Evolutionary conservation across 306 rosid genomes (phyloP), one percentile per base, ranked within the genome.

Genomic region (Phaseolus lunatus): DNA sequence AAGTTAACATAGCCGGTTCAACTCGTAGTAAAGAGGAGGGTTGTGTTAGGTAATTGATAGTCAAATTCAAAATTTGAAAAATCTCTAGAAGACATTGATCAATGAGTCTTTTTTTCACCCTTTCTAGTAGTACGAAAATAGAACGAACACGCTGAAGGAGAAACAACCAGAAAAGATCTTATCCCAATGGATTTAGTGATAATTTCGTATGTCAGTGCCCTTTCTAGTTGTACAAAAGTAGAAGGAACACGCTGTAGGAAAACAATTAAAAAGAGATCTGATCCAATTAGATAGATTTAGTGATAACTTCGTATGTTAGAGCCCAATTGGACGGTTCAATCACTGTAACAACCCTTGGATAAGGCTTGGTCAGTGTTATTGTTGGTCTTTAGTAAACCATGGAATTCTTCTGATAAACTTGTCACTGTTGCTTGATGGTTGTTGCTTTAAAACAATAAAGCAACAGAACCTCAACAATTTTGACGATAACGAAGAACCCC

Each of bases 401-500:
- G 8, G 26, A 52, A 52, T 52, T 52, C 26, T 52, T 19, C 27
- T 3, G 27, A 52, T 19, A 53, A 72, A 29, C 41, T 16, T 39
- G 53, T 59, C 63, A 44, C 37, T 4, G 52, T 64, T 15, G 22
- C 67, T 39, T 63, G 43, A 47, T 35, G 3, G 41, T 48, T 16
- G 29, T 15, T 67, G 54, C 77, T 59, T 58, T 49, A 33, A 63
- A 74, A 74, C n/a, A 56, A 33, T 23, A 22, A 67, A 74, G 77
- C 49, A 35, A 26, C 67, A 27, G 50, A 65, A 57, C 7, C 64
- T 67, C 67, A 11, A 26, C 14, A 57, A 54, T 67, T 57, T 47
- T 68, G 44, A n/a, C n/a, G n/a, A n/a, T n/a, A n/a, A n/a, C n/a
- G n/a, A n/a, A n/a, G n/a, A n/a, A n/a, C n/a, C n/a, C n/a, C n/a